Evolutionary conservation across 139 green algal species (phyloP), one percentile per base, ranked within the genome.

Genomic region (Dunaliella primolecta): DNA sequence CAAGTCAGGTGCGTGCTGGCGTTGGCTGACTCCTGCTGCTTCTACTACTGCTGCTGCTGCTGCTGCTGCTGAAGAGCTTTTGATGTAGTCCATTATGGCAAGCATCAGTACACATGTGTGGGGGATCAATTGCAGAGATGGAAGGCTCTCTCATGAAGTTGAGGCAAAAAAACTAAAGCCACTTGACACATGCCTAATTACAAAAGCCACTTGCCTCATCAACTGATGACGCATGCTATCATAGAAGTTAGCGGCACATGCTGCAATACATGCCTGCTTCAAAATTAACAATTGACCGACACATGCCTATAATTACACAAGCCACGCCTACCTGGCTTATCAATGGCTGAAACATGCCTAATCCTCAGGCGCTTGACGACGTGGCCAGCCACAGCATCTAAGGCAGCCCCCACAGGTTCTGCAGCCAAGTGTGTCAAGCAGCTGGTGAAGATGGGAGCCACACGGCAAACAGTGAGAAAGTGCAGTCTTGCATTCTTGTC

Each of bases 371-470:
- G 74, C 75, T 88, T 85, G 2, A 84, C 75, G 30, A 88, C 31
- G 37, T 78, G 85, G 27, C 85, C 85, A 38, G 81, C 85, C 11
- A 83, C 81, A 74, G 85, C 85, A 74, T 88, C 85, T 72, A 88
- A 79, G 80, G 85, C 85, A 29, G 71, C 38, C 23, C 55, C n/a
- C 20, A 83, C 83, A 29, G 80, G 57, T 3, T 37, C 84, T 83
- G 72, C 80, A 72, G 27, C 35, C 27, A 46, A 81, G 75, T 2
- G 37, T 23, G n/a, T 46, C 3, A 31, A 3, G 72, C 21, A 32
- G 72, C 72, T 30, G 24, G 24, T 23, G 72, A 27, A 57, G 36
- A 29, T n/a, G 33, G 36, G 7, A 24, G 32, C 7, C n/a, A 38
- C 75, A n/a, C n/a, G n/a, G n/a, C n/a, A n/a, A n/a, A n/a, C n/a